Evolutionary conservation across 208 protist species (phyloP).

Genomic region (Tritrichomonas musculus): DNA sequence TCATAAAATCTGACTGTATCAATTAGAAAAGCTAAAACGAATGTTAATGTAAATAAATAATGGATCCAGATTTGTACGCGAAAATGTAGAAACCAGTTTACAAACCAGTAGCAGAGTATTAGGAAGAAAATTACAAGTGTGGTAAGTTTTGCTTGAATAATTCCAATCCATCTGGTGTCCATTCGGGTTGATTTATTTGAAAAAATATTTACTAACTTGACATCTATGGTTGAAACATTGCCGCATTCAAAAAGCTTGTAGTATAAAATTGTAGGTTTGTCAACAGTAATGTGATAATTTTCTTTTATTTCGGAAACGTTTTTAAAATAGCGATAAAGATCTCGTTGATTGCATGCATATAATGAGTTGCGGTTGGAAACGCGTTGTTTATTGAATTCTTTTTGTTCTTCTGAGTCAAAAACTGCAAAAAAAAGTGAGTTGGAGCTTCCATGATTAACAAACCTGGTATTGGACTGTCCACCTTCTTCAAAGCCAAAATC

Average conservation of each 20-base stretch:
- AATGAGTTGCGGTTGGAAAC: background rate
- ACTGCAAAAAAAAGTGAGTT: background rate
- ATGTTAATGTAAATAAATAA: background rate
- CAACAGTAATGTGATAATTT: background rate
- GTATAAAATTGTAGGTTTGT: background rate
- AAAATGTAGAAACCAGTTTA: background rate
- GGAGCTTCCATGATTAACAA: background rate
- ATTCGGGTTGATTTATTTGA: background rate
- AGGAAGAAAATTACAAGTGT: background rate
- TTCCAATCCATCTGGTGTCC: background rate
- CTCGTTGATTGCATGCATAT: background rate
- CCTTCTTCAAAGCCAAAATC: conserved; percentile 11
- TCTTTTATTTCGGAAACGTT: background rate
- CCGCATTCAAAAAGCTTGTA: background rate
- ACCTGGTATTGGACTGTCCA: background rate
- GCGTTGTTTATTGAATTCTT: background rate
- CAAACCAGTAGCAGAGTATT: background rate
- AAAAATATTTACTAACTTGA: background rate
- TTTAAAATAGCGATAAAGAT: background rate
- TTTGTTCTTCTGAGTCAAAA: background rate
- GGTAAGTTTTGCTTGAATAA: background rate
- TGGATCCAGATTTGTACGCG: background rate
- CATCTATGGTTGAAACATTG: background rate
- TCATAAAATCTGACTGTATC: no score
- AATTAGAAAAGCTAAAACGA: background rate